A percentile compares a stretch with the other conserved stretches of the same genome.
Conservation (phyloP, 2,329 filamentous ascomycete genomes). For the Aspergillus pseudoglaucus region DNA sequence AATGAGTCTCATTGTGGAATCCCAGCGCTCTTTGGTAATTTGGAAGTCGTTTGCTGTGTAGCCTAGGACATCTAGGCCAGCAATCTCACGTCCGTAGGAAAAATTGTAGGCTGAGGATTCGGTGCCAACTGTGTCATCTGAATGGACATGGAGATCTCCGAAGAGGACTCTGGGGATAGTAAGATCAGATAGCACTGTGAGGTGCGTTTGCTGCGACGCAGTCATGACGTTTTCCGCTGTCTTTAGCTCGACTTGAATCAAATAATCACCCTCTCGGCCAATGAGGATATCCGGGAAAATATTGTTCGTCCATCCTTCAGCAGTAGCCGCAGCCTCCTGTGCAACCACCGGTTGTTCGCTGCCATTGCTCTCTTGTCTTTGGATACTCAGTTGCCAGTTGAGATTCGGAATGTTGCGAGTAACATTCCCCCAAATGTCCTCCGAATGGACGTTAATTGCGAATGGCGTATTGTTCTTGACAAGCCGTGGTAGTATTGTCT, state of each 20-base stretch:
- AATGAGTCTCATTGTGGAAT: constrained; percentile 4
- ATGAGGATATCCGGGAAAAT: constrained; percentile 3
- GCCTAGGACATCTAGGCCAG: constrained; percentile 8
- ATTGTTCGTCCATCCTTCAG: constrained; percentile 7
- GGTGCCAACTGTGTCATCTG: constrained; percentile 8
- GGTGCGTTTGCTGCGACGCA: neutral
- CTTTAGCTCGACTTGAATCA: neutral
- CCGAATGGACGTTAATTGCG: constrained; percentile 5
- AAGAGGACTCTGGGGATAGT: constrained; percentile 5
- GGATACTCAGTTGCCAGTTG: constrained; percentile 1
- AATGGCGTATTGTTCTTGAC: constrained; percentile 3
- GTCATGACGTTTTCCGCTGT: neutral
- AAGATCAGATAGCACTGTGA: neutral
- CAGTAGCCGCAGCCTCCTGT: neutral
- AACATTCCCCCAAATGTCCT: constrained; percentile 9
- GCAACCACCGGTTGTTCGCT: neutral
- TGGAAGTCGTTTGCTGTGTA: constrained; percentile 12
- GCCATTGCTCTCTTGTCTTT: neutral
- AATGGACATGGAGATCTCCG: constrained; percentile 8
- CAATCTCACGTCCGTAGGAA: constrained; percentile 9
- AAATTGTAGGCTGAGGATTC: constrained; percentile 8
- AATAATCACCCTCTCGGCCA: constrained; percentile 3
- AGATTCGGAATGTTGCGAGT: neutral
- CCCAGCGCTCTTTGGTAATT: constrained; percentile 10
- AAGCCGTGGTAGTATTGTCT: constrained; percentile 3